Conservation (phyloP, 768 basidiomycete genomes). For the Serendipita sp. region DNA sequence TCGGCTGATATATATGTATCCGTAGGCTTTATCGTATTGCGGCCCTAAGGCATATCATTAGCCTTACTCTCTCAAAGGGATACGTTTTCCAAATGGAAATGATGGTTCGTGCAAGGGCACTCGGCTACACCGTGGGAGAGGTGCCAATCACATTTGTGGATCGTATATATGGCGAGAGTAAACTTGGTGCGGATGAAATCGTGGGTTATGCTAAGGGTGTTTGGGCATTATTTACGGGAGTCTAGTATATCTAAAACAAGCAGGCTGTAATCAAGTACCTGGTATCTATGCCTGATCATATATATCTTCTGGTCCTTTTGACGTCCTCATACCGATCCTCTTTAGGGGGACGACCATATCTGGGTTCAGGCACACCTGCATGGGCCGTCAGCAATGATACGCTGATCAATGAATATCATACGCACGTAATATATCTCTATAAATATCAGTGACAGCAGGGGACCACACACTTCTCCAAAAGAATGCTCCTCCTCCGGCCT, state of each 20-base stretch:
- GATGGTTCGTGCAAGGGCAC: slow-evolving; percentile 75
- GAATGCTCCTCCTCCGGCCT: slow-evolving; percentile 49
- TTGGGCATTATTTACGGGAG: slow-evolving; percentile 56
- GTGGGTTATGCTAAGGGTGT: slow-evolving; percentile 79
- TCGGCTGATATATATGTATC: neutral
- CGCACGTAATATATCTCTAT: slow-evolving; percentile 51
- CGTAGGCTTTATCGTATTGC: slow-evolving; percentile 55
- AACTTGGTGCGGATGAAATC: slow-evolving; percentile 75
- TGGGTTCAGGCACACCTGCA: slow-evolving; percentile 34
- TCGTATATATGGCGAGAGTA: slow-evolving; percentile 84
- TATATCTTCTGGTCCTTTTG: slow-evolving; percentile 33
- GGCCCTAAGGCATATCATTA: slow-evolving; percentile 70
- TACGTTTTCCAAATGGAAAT: slow-evolving; percentile 99
- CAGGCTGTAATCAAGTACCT: neutral
- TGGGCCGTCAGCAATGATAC: neutral
- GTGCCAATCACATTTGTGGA: slow-evolving; percentile 92
- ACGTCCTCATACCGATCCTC: slow-evolving; percentile 37
- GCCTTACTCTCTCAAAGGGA: slow-evolving; percentile 68
- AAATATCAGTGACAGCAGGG: slow-evolving; percentile 44
- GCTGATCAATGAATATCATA: slow-evolving; percentile 11
- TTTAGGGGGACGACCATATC: slow-evolving; percentile 37
- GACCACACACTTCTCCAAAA: slow-evolving; percentile 78
- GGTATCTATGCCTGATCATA: neutral
- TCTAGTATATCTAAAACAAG: slow-evolving; percentile 23
- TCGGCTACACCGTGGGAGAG: slow-evolving; percentile 78